phyloP scores from a whole-genome alignment of 768 basidiomycete genomes.

The Nidularia pulvinata region DNA sequence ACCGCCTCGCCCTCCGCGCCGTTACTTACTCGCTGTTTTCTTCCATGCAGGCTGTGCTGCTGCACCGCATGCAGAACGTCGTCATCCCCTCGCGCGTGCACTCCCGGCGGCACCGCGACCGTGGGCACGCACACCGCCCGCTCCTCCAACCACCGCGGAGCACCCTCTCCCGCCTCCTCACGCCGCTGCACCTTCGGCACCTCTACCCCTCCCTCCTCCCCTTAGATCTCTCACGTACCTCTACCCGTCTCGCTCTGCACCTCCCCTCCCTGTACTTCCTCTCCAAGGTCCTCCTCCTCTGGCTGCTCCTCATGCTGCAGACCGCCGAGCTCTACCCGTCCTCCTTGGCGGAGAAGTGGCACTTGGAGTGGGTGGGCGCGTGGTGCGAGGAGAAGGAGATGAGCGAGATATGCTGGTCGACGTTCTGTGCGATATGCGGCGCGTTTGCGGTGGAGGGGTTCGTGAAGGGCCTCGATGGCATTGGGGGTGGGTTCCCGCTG shows the following conservation, averaged over 20 bases:
- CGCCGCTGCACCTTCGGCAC: slow-evolving; percentile 13
- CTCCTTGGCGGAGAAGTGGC: slow-evolving; percentile 3
- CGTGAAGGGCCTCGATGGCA: slow-evolving; percentile 67
- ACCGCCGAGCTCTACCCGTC: slow-evolving; percentile 41
- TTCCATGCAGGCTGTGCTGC: slow-evolving; percentile 70
- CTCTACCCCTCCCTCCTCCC: slow-evolving; percentile 51
- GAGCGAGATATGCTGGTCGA: slow-evolving; percentile 69
- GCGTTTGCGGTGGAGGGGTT: slow-evolving; percentile 68
- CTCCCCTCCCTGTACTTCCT: slow-evolving; percentile 66
- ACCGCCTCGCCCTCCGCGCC: too few relatives aligned
- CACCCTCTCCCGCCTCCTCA: slow-evolving; percentile 11
- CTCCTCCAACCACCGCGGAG: too few relatives aligned
- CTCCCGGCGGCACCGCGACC: slow-evolving; percentile 20
- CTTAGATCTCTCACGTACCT: slow-evolving; percentile 58
- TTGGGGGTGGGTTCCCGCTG: slow-evolving; percentile 35
- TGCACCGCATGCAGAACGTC: slow-evolving; percentile 79
- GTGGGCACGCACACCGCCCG: too few relatives aligned
- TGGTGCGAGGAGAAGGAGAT: slow-evolving; percentile 56
- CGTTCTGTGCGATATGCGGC: slow-evolving; percentile 66
- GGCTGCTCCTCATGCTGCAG: slow-evolving; percentile 61
- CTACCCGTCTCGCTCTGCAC: slow-evolving; percentile 58
- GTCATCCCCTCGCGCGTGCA: slow-evolving; percentile 61
- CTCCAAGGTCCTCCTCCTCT: slow-evolving; percentile 53
- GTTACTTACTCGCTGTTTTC: too few relatives aligned
- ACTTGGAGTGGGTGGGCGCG: slow-evolving; percentile 18